Percentiles rank a stretch among this genome's conserved stretches.
Evolutionary conservation across 768 basidiomycete genomes (phyloP).

Genomic region (Megacollybia marginata): DNA sequence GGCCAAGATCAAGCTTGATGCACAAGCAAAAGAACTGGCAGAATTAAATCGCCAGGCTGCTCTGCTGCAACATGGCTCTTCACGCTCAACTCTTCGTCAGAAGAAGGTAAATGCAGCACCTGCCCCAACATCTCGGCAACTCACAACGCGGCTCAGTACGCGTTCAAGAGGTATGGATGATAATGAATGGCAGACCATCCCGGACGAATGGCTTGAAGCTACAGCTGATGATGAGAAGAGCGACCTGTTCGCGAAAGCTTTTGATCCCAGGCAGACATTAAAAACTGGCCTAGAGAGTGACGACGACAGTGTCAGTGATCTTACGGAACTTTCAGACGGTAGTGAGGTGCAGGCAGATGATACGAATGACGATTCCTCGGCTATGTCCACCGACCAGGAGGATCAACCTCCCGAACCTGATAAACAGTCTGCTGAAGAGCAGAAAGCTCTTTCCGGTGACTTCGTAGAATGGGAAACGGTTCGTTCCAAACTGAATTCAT

Average conservation of each 20-base stretch:
- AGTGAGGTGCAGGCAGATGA: conserved; percentile 14
- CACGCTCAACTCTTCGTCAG: not conserved
- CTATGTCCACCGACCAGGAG: conserved; percentile 6
- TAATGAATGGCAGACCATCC: conserved; percentile 75
- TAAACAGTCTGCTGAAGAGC: conserved; percentile 16
- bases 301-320: conserved; percentile 56
- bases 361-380: conserved; percentile 7
- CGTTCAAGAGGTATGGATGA: conserved; percentile 47
- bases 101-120: not conserved
- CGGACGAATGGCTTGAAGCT: conserved; percentile 61
- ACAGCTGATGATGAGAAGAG: conserved; percentile 13
- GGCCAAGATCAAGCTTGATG: conserved; percentile 62
- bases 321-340: conserved; percentile 67
- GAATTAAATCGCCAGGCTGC: conserved; percentile 50
- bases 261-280: conserved; percentile 6
- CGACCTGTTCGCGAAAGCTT: conserved; percentile 6
- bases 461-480: conserved; percentile 94
- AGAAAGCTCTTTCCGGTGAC: conserved; percentile 29
- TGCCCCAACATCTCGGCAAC: no score
- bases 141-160: conserved; percentile 42
- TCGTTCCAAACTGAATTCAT: conserved; percentile 16
- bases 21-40: conserved; percentile 62
- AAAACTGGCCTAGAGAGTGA: conserved; percentile 59
- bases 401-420: conserved; percentile 3
- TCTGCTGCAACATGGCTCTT: conserved; percentile 3